Evolutionary conservation across 345 rosid genomes (phyloP).

Genomic region (Physaria fendleri): DNA sequence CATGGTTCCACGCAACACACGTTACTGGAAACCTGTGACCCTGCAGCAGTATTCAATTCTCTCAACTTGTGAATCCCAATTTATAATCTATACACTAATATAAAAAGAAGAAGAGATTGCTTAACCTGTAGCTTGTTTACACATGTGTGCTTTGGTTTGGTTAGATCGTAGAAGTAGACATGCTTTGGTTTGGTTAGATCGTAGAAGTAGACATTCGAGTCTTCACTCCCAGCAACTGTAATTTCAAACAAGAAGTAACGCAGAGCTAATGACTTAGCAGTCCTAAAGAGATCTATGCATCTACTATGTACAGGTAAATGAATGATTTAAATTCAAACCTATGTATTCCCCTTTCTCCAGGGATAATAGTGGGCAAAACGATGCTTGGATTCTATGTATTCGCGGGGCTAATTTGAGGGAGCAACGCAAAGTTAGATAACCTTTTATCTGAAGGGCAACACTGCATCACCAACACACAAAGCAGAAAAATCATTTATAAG

Average conservation of each 20-base stretch:
- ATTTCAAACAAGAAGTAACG: slow-evolving; percentile 16
- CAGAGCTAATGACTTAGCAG: not conserved
- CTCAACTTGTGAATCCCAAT: not conserved
- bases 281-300: not conserved
- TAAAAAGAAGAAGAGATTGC: not conserved
- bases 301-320: not conserved
- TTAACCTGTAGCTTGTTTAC: slow-evolving; percentile 94
- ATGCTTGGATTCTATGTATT: slow-evolving; percentile 62
- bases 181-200: too few relatives aligned
- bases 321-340: slow-evolving; percentile 38
- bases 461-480: slow-evolving; percentile 39
- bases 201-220: slow-evolving; percentile 88
- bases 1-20: slow-evolving; percentile 94
- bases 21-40: slow-evolving; percentile 89
- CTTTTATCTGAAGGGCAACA: slow-evolving; percentile 73
- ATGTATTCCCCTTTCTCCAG: slow-evolving; percentile 90
- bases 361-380: slow-evolving; percentile 90
- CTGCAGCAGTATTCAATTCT: slow-evolving; percentile 36
- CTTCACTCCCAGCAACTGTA: slow-evolving; percentile 88
- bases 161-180: slow-evolving; percentile 85
- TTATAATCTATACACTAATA: not conserved
- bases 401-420: slow-evolving; percentile 70
- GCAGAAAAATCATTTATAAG: not conserved
- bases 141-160: slow-evolving; percentile 78
- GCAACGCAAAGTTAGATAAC: slow-evolving; percentile 83